These are phyloP conservation scores for Delitschia confertaspora DNA, from an alignment of 495 filamentous ascomycete species.

Conservation along the genomic window DNA sequence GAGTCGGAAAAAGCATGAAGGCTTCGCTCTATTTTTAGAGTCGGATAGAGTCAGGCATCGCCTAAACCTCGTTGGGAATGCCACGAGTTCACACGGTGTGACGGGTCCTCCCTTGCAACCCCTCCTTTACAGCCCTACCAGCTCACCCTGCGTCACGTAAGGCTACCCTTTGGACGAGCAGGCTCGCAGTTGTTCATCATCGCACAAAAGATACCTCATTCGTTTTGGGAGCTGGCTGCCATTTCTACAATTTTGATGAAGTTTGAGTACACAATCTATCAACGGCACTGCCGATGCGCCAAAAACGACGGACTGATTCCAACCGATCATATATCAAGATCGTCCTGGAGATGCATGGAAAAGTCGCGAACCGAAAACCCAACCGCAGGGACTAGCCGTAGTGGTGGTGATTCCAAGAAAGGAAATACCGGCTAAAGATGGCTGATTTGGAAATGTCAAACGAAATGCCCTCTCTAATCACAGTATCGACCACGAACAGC, in stretches of 20 bases:
- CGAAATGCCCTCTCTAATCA: conserved; percentile 4
- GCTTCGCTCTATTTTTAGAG: conserved; percentile 17
- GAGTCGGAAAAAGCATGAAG: background rate
- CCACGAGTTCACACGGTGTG: conserved; percentile 14
- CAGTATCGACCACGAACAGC: conserved; percentile 2
- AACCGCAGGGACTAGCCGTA: conserved; percentile 3
- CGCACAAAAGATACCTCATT: conserved; percentile 7
- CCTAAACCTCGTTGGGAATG: background rate
- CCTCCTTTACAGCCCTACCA: conserved; percentile 21
- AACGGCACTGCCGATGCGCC: background rate
- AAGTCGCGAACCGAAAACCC: conserved; percentile 4
- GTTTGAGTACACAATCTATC: background rate
- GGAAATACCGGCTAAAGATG: background rate
- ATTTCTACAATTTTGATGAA: background rate
- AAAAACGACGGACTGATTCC: conserved; percentile 13
- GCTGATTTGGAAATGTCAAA: conserved; percentile 6
- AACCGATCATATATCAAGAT: background rate
- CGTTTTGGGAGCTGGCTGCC: background rate
- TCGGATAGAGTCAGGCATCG: background rate
- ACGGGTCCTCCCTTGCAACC: conserved; percentile 1
- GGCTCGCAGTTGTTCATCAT: no score
- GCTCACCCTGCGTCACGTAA: conserved; percentile 17
- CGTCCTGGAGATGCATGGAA: conserved; percentile 1
- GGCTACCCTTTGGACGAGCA: no score
- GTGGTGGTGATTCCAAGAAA: background rate